Evolutionary conservation across 73 alveolate species (phyloP).

Genomic region (Uronychia setigera): DNA sequence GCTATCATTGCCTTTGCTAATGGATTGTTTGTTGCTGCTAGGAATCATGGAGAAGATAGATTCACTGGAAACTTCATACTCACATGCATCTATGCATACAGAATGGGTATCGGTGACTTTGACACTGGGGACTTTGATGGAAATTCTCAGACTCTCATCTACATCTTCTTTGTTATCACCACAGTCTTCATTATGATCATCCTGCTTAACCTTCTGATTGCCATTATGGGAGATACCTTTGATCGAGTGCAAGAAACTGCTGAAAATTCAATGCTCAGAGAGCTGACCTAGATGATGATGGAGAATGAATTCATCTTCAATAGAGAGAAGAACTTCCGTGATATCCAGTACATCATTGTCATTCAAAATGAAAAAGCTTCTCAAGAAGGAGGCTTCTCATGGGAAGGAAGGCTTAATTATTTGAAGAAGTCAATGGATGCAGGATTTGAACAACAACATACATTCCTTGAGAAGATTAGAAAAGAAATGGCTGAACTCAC

Average conservation of each 20-base stretch:
- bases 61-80: conserved; percentile 2
- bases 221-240: conserved; percentile 23
- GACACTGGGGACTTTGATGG: background rate
- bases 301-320: background rate
- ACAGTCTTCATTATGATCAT: background rate
- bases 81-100: conserved; percentile 4
- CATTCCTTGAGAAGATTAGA: too few relatives aligned
- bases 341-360: background rate
- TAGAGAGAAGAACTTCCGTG: background rate
- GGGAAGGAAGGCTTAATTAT: too few relatives aligned
- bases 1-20: conserved; percentile 36
- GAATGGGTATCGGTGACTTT: conserved; percentile 6
- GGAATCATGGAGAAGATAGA: background rate
- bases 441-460: too few relatives aligned
- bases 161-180: too few relatives aligned
- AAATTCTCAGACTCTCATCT: background rate
- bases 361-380: too few relatives aligned
- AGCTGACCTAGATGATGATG: background rate
- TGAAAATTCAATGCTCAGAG: background rate
- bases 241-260: background rate
- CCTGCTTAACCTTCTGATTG: conserved; percentile 20
- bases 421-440: too few relatives aligned
- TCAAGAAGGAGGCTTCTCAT: too few relatives aligned
- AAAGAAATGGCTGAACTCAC: too few relatives aligned
- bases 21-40: background rate